These are phyloP conservation scores for Sclerotinia trifoliorum DNA, from an alignment of 2,329 filamentous ascomycete species.

Conservation along the genomic window DNA sequence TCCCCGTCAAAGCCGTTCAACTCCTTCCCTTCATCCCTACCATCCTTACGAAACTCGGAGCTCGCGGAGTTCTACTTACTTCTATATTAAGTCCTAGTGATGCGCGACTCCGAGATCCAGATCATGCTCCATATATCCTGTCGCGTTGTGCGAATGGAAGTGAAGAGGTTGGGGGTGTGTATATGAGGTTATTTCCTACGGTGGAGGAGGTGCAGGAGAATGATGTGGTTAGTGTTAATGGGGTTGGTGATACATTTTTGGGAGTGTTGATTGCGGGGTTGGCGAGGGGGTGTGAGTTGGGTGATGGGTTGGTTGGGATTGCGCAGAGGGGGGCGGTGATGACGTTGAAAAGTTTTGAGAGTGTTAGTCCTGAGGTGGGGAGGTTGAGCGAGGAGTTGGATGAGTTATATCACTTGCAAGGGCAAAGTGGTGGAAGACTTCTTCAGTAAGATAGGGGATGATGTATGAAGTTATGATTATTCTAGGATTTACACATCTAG, in stretches of 20 bases:
- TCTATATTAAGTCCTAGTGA: slow-evolving; percentile 68
- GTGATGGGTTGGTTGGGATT: slow-evolving; percentile 66
- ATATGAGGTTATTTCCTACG: slow-evolving; percentile 68
- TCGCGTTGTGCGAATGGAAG: slow-evolving; percentile 57
- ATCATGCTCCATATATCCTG: slow-evolving; percentile 69
- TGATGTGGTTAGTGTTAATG: slow-evolving; percentile 86
- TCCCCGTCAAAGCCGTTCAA: slow-evolving; percentile 80
- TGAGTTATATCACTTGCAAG: not conserved
- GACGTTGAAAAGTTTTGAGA: slow-evolving; percentile 70
- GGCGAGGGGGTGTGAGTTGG: slow-evolving; percentile 47
- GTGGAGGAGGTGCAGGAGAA: slow-evolving; percentile 63
- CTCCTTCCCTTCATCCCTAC: slow-evolving; percentile 85
- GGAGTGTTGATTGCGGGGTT: slow-evolving; percentile 81
- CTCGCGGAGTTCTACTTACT: slow-evolving; percentile 61
- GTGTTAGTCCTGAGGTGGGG: slow-evolving; percentile 48
- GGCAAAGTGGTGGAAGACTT: not conserved
- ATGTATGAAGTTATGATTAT: too few species aligned
- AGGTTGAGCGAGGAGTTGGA: not conserved
- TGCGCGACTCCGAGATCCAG: slow-evolving; percentile 59
- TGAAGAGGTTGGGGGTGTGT: slow-evolving; percentile 68
- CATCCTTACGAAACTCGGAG: slow-evolving; percentile 80
- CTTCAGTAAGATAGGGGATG: not conserved
- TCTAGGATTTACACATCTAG: not conserved
- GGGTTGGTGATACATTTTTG: slow-evolving; percentile 89
- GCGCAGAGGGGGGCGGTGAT: slow-evolving; percentile 79